These are phyloP conservation scores for Backusella sp. DNA, from an alignment of 192 early-diverging fungal genomes.

Conservation along the genomic window DNA sequence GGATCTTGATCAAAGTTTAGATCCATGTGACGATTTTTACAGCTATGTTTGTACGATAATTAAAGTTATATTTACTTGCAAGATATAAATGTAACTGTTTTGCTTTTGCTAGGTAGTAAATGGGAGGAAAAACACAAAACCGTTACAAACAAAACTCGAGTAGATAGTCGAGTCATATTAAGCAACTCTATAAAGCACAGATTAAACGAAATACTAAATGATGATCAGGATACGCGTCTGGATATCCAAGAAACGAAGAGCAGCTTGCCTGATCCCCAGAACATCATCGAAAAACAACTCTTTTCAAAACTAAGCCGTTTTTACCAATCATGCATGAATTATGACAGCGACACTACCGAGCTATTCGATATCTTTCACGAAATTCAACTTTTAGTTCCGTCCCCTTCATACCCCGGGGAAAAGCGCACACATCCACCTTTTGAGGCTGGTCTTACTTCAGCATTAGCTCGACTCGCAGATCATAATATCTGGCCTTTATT, in stretches of 20 bases:
- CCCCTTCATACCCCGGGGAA: background rate
- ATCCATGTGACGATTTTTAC: constrained; percentile 70
- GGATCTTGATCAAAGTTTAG: constrained; percentile 50
- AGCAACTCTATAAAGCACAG: background rate
- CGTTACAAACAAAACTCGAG: constrained; percentile 54
- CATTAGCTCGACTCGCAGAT: background rate
- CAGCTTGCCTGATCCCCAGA: constrained; percentile 28
- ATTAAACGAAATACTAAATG: constrained; percentile 13
- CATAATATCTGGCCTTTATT: constrained; percentile 42
- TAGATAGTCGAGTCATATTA: background rate
- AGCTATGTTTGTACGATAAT: constrained; percentile 48
- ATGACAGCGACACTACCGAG: constrained; percentile 40
- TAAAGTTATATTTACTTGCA: background rate
- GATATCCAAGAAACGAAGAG: background rate
- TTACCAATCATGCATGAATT: constrained; percentile 57
- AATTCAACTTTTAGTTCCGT: constrained; percentile 34
- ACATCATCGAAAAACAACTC: constrained; percentile 48
- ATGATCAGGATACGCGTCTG: background rate
- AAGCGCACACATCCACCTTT: background rate
- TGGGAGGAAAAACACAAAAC: constrained; percentile 54
- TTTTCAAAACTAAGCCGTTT: constrained; percentile 56
- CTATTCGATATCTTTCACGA: constrained; percentile 37
- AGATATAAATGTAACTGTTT: background rate
- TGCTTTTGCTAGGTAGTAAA: constrained; percentile 42
- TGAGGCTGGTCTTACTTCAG: background rate